phyloP scores from a whole-genome alignment of 495 filamentous ascomycete genomes.

The Aspergillus heteromorphus region DNA sequence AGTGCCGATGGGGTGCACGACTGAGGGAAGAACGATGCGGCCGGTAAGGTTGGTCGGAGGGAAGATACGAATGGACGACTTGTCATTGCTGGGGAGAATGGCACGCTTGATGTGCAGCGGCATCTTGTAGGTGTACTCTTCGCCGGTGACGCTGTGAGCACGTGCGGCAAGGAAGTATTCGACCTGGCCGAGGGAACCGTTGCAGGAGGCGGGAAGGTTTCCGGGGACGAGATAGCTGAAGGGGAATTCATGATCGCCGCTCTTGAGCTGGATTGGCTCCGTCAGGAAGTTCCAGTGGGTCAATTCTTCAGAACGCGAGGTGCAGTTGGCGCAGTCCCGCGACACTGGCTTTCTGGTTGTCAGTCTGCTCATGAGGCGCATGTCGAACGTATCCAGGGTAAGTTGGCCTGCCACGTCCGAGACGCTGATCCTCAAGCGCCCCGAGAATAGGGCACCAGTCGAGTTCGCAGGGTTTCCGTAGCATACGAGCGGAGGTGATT shows the following conservation, averaged over 20 bases:
- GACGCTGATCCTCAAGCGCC: constrained; percentile 70
- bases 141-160: constrained; percentile 54
- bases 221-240: constrained; percentile 88
- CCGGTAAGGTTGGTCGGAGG: constrained; percentile 91
- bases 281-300: constrained; percentile 74
- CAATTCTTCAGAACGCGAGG: constrained; percentile 61
- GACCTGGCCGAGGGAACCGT: constrained; percentile 64
- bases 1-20: constrained; percentile 82
- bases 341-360: constrained; percentile 75
- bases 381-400: constrained; percentile 63
- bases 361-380: constrained; percentile 60
- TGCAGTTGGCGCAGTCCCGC: constrained; percentile 71
- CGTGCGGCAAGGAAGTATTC: constrained; percentile 75
- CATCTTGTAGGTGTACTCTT: constrained; percentile 60
- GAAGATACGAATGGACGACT: constrained; percentile 81
- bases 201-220: constrained; percentile 74
- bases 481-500: constrained; percentile 85
- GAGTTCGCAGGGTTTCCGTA: constrained; percentile 70
- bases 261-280: constrained; percentile 56
- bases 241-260: constrained; percentile 74
- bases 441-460: constrained; percentile 82
- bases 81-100: constrained; percentile 67
- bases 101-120: constrained; percentile 69
- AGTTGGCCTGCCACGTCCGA: constrained; percentile 49
- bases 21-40: constrained; percentile 68